A percentile compares a stretch with the other conserved stretches of the same genome.
Conservation (phyloP, 2,329 filamentous ascomycete species). For the Mollisiaceae sp. region DNA sequence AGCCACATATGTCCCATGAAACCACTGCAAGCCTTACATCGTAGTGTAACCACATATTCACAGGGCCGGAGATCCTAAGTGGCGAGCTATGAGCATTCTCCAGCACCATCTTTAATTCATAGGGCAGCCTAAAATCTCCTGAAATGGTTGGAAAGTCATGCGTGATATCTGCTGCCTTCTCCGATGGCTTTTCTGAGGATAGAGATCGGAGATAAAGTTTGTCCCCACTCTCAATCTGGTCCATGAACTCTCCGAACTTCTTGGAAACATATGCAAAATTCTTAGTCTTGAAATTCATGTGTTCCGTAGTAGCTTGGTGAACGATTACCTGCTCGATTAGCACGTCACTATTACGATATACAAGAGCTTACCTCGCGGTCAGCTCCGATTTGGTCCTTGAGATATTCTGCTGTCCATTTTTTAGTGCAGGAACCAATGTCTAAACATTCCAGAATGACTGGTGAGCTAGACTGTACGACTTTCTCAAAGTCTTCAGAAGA, state of each 20-base stretch:
- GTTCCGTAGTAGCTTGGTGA: slow-evolving; percentile 68
- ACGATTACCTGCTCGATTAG: slow-evolving; percentile 64
- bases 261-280: slow-evolving; percentile 80
- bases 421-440: slow-evolving; percentile 70
- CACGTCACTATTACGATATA: slow-evolving; percentile 11
- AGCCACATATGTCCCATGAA: slow-evolving; percentile 8
- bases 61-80: slow-evolving; percentile 77
- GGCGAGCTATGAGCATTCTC: slow-evolving; percentile 78
- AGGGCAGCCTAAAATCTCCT: slow-evolving; percentile 72
- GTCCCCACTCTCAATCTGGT: slow-evolving; percentile 61
- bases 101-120: slow-evolving; percentile 60
- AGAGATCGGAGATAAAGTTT: slow-evolving; percentile 80
- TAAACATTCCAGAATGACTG: slow-evolving; percentile 68
- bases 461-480: slow-evolving; percentile 62
- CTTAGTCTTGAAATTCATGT: slow-evolving; percentile 82
- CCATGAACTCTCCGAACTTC: slow-evolving; percentile 69
- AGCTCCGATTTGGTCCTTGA: slow-evolving; percentile 64
- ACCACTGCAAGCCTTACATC: slow-evolving; percentile 57
- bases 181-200: slow-evolving; percentile 70
- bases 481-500: slow-evolving; percentile 62
- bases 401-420: slow-evolving; percentile 72
- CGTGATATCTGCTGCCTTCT: slow-evolving; percentile 70
- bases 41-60: slow-evolving; percentile 91
- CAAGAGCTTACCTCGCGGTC: slow-evolving; percentile 60
- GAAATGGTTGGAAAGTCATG: slow-evolving; percentile 74